These are phyloP conservation scores for Colletotrichum caudatum DNA, from an alignment of 2,329 filamentous ascomycete genomes.

Conservation along the genomic window DNA sequence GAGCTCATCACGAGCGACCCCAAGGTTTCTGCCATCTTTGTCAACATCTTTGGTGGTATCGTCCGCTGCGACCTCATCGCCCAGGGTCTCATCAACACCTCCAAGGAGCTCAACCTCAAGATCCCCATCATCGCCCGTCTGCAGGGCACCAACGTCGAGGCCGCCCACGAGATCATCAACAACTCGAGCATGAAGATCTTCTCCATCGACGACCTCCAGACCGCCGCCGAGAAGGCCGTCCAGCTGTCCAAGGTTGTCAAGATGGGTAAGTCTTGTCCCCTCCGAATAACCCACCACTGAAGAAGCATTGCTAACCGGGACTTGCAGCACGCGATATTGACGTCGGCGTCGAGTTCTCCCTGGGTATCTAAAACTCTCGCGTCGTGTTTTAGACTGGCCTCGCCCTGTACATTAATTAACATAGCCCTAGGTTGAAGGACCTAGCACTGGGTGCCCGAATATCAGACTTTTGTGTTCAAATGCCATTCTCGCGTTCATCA, in stretches of 20 bases:
- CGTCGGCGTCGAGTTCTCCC: conserved; percentile 93
- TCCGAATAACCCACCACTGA: not conserved
- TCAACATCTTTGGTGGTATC: conserved; percentile 99
- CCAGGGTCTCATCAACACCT: conserved; percentile 94
- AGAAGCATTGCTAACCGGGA: conserved; percentile 40
- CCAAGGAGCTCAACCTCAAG: conserved; percentile 93
- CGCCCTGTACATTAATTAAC: conserved; percentile 43
- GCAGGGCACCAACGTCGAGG: conserved; percentile 98
- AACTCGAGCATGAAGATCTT: conserved; percentile 99
- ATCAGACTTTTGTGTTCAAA: conserved; percentile 22
- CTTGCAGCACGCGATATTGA: conserved; percentile 88
- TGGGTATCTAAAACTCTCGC: conserved; percentile 80
- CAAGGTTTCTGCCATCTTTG: conserved; percentile 98
- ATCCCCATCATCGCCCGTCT: conserved; percentile 97
- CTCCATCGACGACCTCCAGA: conserved; percentile 98
- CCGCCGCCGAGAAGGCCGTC: conserved; percentile 95
- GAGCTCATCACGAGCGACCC: conserved; percentile 98
- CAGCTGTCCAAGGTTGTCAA: conserved; percentile 99
- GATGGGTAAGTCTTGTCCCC: conserved; percentile 76
- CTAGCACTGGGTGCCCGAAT: conserved; percentile 23
- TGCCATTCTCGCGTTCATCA: not conserved
- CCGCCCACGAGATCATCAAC: conserved; percentile 92
- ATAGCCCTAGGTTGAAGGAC: conserved; percentile 37
- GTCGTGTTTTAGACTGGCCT: conserved; percentile 41
- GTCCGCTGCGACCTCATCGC: conserved; percentile 98